Base-by-base conservation (phyloP, 176 grass and related monocot species). In the Lolium multiflorum region DNA sequence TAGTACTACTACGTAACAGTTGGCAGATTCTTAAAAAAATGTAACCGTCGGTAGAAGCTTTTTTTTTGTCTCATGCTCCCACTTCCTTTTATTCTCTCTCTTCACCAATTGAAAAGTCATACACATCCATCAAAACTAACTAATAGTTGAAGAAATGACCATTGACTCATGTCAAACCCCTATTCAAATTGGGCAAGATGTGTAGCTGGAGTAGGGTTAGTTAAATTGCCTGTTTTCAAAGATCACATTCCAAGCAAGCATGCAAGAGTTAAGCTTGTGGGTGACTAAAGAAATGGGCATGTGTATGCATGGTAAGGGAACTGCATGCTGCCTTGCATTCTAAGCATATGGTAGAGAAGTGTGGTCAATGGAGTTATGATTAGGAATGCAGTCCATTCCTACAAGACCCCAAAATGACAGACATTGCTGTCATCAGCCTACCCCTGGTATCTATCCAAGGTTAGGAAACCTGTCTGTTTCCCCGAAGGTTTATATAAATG, bases 321-420 rank as follows among this genome's bases (percentile, higher is more conserved):
- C 17, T 18, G 6, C 71, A 74, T 57, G 0, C 75, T 91, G 77
- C 16, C 69, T 91, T 87, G 71, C 52, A 60, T 88, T 90, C 77
- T 84, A 88, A 92, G 87, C 84, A 74, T 74, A 70, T 86, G 37
- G 7, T 35, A 82, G 48, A 56, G 21, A 58, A 65, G 46, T 50
- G 46, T 72, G 57, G 86, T 90, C 86, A 93, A 95, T 66, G 78
- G 64, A 78, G 87, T 86, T 82, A 79, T 66, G 77, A 78, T 92
- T 96, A 90, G 91, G 94, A 91, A 96, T 67, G 65, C 87, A 78
- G 86, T 96, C 89, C 70, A 78, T 81, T 89, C 91, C 86, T 81
- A 77, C 78, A 72, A 59, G 83, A 86, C 83, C 67, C 84, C 20
- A 48, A 74, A n/a, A 84, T 72, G 71, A 24, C 71, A 73, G 71